A percentile compares a stretch with the other conserved stretches of the same genome.
Conservation (phyloP, 2,329 filamentous ascomycete genomes). For the Colletotrichum eleusines region DNA sequence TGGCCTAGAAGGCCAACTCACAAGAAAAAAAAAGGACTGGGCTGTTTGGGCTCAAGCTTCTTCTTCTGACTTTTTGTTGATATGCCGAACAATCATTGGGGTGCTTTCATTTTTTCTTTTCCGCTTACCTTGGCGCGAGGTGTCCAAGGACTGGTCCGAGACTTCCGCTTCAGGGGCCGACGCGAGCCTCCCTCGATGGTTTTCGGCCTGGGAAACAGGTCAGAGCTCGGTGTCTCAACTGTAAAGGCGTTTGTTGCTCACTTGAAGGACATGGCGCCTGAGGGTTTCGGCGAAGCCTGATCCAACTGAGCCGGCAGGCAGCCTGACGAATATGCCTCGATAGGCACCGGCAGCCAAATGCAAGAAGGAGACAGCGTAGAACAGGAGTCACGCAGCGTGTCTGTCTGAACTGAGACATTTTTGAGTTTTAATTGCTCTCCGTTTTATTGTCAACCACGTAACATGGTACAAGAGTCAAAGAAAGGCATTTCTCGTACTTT, state of each 20-base stretch:
- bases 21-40: background rate
- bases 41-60: background rate
- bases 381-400: background rate
- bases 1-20: background rate
- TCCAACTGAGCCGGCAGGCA: too few species aligned
- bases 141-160: background rate
- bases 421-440: background rate
- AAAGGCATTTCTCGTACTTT: background rate
- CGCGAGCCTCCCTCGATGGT: background rate
- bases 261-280: background rate
- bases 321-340: background rate
- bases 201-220: background rate
- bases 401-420: background rate
- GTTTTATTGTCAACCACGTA: background rate
- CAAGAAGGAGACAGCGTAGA: background rate
- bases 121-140: background rate
- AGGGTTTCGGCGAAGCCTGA: background rate
- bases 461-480: too few species aligned
- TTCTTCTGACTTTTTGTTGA: background rate
- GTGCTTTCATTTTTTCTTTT: too few species aligned
- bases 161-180: background rate
- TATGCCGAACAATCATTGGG: accelerated
- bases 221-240: background rate
- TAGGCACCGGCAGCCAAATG: background rate
- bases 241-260: background rate